These are phyloP conservation scores for Hypericum androsaemum DNA, from an alignment of 345 rosid species.

Conservation along the genomic window DNA sequence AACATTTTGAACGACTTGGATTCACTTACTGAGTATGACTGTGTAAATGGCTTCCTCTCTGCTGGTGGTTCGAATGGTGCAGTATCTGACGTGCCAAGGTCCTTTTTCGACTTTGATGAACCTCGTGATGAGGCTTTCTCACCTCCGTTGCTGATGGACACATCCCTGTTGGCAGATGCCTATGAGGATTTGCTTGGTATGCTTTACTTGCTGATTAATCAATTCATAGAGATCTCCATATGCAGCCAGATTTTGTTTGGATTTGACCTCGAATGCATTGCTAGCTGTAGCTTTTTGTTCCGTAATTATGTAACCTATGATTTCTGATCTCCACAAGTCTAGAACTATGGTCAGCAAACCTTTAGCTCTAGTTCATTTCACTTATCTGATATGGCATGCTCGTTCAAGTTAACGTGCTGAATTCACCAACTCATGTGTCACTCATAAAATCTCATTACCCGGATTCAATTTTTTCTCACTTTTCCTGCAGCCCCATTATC, in stretches of 20 bases:
- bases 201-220: conserved; percentile 4
- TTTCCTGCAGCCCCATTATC: conserved; percentile 65
- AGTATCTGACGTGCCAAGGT: conserved; percentile 41
- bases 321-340: conserved; percentile 4
- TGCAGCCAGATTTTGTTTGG: background rate
- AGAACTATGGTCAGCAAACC: too few relatives aligned
- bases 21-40: conserved; percentile 54
- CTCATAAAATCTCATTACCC: too few relatives aligned
- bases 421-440: too few relatives aligned
- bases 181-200: conserved; percentile 92
- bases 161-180: conserved; percentile 57
- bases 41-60: conserved; percentile 62
- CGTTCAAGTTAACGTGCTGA: too few relatives aligned
- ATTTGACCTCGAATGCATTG: background rate
- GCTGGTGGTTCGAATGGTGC: conserved; percentile 48
- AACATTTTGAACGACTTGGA: conserved; percentile 52
- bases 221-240: background rate
- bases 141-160: conserved; percentile 80
- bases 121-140: conserved; percentile 68
- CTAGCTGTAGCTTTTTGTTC: background rate
- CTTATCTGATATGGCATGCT: too few relatives aligned
- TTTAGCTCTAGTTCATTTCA: too few relatives aligned
- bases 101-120: conserved; percentile 59
- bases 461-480: conserved; percentile 12
- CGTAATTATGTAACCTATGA: background rate